These are phyloP conservation scores for Ascochyta koolunga DNA, from an alignment of 2,329 filamentous ascomycete genomes.

Conservation along the genomic window DNA sequence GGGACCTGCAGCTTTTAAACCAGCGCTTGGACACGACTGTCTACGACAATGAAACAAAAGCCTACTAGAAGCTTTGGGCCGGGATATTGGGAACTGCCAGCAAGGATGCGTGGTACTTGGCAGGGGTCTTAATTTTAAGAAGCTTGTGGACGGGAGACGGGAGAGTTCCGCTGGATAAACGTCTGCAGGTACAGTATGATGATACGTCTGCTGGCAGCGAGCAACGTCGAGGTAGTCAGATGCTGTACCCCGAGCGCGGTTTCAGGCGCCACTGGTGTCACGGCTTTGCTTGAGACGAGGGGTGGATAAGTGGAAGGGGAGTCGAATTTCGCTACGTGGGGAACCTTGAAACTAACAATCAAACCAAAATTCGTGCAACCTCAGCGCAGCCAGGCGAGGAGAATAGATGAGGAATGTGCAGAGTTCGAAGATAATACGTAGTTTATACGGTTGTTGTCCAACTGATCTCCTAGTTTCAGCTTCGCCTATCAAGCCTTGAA, in stretches of 20 bases:
- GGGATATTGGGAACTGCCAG: conserved; percentile 10
- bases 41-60: conserved; percentile 11
- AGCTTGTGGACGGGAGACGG: conserved; percentile 12
- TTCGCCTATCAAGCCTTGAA: conserved; percentile 20
- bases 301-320: conserved; percentile 22
- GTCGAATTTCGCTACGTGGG: conserved; percentile 20
- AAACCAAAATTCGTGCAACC: conserved; percentile 2
- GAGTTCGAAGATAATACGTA: conserved; percentile 4
- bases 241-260: conserved; percentile 15
- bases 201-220: conserved; percentile 17
- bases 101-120: conserved; percentile 27
- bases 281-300: conserved; percentile 27
- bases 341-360: conserved; percentile 21
- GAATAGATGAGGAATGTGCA: conserved; percentile 17
- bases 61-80: conserved; percentile 9
- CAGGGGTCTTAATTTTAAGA: conserved; percentile 31
- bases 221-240: conserved; percentile 17
- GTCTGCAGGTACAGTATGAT: conserved; percentile 10
- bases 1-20: conserved; percentile 21
- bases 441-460: conserved; percentile 6
- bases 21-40: conserved; percentile 21
- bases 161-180: conserved; percentile 8
- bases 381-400: conserved; percentile 11
- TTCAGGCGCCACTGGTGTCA: conserved; percentile 36
- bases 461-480: conserved; percentile 34